These are phyloP conservation scores for Rhododendron henanense DNA, from an alignment of 148 eudicot species.

Conservation along the genomic window DNA sequence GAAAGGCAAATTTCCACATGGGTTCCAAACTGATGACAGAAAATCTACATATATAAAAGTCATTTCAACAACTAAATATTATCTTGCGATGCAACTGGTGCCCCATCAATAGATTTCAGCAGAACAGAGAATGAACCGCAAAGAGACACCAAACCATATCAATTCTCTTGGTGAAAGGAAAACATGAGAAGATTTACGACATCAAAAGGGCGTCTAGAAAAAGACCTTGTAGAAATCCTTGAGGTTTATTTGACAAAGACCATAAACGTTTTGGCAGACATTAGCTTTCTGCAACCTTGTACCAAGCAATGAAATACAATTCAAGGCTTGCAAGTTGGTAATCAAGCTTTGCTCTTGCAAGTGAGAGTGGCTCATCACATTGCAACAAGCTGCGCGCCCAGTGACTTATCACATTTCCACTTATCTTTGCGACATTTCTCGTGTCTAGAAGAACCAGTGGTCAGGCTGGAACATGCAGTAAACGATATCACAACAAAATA, in stretches of 20 bases:
- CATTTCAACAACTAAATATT: neutral
- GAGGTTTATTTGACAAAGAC: conserved; percentile 28
- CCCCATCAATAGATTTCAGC: conserved; percentile 2
- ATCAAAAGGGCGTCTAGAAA: neutral
- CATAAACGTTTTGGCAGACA: conserved; percentile 23
- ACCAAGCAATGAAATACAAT: conserved; percentile 31
- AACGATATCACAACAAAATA: neutral
- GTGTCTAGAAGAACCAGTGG: conserved; percentile 28
- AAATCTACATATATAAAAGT: neutral
- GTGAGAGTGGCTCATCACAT: conserved; percentile 26
- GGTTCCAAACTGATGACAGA: neutral
- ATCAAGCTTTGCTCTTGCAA: conserved; percentile 38
- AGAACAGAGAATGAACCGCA: neutral
- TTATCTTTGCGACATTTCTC: conserved; percentile 17
- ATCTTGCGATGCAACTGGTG: conserved; percentile 29
- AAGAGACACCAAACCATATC: neutral
- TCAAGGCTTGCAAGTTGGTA: conserved; percentile 35
- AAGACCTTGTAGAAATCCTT: conserved; percentile 35
- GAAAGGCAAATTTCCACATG: neutral
- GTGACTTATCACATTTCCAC: conserved; percentile 20
- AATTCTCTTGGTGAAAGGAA: neutral
- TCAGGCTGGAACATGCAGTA: conserved; percentile 21
- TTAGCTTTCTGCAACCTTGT: conserved; percentile 25
- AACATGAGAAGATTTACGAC: neutral
- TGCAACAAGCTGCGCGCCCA: conserved; percentile 26